A percentile compares a stretch with the other conserved stretches of the same genome.
Evolutionary conservation across 1,139 yeast genomes (phyloP).

Genomic region (Diutina sp.): DNA sequence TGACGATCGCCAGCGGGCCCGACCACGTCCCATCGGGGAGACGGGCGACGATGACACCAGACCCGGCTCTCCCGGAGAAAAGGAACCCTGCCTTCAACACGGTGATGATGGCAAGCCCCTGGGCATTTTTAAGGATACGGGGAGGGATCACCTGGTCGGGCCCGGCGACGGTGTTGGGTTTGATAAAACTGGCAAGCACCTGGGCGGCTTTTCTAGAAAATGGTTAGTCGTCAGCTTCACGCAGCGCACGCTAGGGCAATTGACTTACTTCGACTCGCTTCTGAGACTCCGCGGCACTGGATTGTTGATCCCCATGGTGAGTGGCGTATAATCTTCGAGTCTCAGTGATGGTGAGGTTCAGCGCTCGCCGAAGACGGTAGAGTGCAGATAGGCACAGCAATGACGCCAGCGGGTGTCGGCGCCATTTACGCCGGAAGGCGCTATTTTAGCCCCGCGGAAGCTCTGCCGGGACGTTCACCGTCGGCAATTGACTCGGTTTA

Average conservation of each 20-base stretch:
- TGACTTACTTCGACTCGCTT: conserved; percentile 71
- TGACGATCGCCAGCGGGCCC: conserved; percentile 91
- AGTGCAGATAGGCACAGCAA: neutral
- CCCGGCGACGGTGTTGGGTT: conserved; percentile 91
- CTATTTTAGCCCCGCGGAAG: too few relatives aligned
- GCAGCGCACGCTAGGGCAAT: neutral
- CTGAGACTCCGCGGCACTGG: conserved; percentile 88
- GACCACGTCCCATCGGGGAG: conserved; percentile 95
- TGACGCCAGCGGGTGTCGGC: neutral
- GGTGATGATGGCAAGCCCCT: conserved; percentile 83
- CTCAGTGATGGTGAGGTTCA: neutral
- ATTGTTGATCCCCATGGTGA: conserved; percentile 58
- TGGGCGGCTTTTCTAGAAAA: conserved; percentile 82
- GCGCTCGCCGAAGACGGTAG: neutral
- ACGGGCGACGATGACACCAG: conserved; percentile 90
- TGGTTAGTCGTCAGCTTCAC: conserved; percentile 5
- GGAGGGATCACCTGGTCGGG: conserved; percentile 91
- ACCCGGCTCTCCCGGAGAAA: conserved; percentile 95
- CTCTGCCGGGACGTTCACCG: too few relatives aligned
- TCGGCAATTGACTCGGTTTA: too few relatives aligned
- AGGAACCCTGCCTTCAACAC: conserved; percentile 93
- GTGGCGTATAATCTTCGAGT: neutral
- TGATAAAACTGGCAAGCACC: conserved; percentile 75
- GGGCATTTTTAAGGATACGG: conserved; percentile 73
- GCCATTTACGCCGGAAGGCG: neutral